Evolutionary conservation across 2,329 filamentous ascomycete genomes (phyloP), one percentile per base, ranked within the genome.

Genomic region (Microcyclosporella mali): DNA sequence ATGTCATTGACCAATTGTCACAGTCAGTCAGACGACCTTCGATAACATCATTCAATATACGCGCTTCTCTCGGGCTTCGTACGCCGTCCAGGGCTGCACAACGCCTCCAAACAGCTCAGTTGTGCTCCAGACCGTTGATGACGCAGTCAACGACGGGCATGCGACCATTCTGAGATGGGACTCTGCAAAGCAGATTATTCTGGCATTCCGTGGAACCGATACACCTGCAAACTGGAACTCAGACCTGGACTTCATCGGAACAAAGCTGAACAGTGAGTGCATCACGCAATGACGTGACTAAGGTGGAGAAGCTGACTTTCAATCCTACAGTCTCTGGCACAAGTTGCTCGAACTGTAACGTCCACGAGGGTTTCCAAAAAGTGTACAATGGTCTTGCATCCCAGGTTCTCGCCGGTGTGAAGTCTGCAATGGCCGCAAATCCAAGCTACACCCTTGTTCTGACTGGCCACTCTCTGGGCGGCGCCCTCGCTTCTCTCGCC

Each of bases 381-480:
- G 72, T 75, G 32, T 85, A 78, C 77, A 49, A 63, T 9, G 78
- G 82, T 47, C 69, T 81, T 15, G 55, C 67, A 11, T 40, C 43
- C 2, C 53, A 56, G 3, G 70, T 75, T 12, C 51, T 74, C 6
- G 50, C 56, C 1, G 70, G 69, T 40, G 57, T 84, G 16, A 50
- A 62, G 15, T 45, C 59, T 1, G 76, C 77, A 2, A 60, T 58
- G 31, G 55, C 58, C 1, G 59, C 67, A 19, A 64, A 78, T 64
- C 31, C 40, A 36, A 49, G 46, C 36, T 82, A 74, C 66, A 61
- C 61, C 34, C 57, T 84, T 57, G 59, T 82, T 14, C 62, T 73
- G n/a, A 79, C 80, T 0, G 84, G 83, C 28, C 82, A 86, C 67
- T 83, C 79, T 8, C 75, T 87, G 3, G 83, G 83, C 36, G 83